phyloP scores from a whole-genome alignment of 768 basidiomycete genomes.

The Boletus rubescentipes region DNA sequence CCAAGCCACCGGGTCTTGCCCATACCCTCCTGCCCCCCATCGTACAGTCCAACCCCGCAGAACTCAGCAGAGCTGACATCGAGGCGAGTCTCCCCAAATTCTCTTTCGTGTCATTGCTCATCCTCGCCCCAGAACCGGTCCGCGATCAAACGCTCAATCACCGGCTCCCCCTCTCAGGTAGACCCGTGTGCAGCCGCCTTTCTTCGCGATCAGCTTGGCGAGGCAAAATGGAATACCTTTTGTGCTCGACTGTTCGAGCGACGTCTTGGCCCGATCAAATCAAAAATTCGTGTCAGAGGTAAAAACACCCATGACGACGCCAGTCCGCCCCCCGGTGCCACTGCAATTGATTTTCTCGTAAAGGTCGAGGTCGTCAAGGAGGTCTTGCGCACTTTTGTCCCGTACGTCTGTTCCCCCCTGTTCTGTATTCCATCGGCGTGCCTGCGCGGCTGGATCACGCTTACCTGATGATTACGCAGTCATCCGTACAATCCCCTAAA shows the following conservation, averaged over 20 bases:
- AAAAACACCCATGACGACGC: conserved; percentile 31
- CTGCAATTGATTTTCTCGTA: conserved; percentile 51
- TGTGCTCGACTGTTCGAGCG: conserved; percentile 48
- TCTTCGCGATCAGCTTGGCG: conserved; percentile 44
- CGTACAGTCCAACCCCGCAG: conserved; percentile 34
- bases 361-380: conserved; percentile 54
- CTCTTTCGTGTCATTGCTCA: conserved; percentile 10
- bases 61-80: conserved; percentile 22
- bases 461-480: conserved; percentile 34
- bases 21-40: conserved; percentile 35
- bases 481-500: conserved; percentile 55
- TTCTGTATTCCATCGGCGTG: conserved; percentile 6
- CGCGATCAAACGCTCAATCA: conserved; percentile 24
- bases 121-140: conserved; percentile 25
- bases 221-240: conserved; percentile 45
- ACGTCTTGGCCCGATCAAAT: conserved; percentile 40
- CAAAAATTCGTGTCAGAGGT: conserved; percentile 33
- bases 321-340: conserved; percentile 35
- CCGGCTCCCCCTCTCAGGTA: conserved; percentile 28
- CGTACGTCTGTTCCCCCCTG: conserved; percentile 35
- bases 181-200: conserved; percentile 47
- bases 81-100: conserved; percentile 17
- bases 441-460: conserved; percentile 12
- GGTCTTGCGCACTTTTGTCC: conserved; percentile 46
- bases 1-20: conserved; percentile 23